Percentiles rank a stretch among this genome's conserved stretches.
phyloP scores from a whole-genome alignment of 371 early-diverging fungal species.

The Mortierella polycephala region DNA sequence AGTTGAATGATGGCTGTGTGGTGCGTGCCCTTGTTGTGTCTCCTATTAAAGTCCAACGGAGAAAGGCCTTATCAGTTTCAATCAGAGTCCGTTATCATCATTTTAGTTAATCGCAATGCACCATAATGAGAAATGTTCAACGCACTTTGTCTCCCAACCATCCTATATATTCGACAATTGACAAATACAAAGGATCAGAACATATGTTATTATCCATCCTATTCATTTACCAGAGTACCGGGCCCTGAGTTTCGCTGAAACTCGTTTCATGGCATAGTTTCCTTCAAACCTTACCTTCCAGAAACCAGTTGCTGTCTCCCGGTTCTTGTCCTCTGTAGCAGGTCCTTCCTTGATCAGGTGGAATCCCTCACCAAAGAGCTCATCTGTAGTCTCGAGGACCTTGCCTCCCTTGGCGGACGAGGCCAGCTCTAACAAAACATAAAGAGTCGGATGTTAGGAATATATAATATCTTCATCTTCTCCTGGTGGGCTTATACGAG shows the following conservation, averaged over 20 bases:
- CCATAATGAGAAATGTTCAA: neutral
- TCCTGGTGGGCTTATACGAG: neutral
- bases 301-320: conserved; percentile 45
- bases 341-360: conserved; percentile 78
- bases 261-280: neutral
- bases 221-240: neutral
- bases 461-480: neutral
- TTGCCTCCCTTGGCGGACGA: conserved; percentile 70
- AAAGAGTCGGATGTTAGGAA: neutral
- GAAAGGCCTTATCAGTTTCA: too few species aligned
- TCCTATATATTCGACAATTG: conserved; percentile 51
- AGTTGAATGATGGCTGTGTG: conserved; percentile 78
- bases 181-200: too few species aligned
- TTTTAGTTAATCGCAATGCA: too few species aligned
- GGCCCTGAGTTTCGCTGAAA: neutral
- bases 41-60: conserved; percentile 11
- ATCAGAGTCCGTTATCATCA: too few species aligned
- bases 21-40: conserved; percentile 49
- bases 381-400: conserved; percentile 80
- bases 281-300: conserved; percentile 36
- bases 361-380: conserved; percentile 83
- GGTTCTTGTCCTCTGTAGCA: conserved; percentile 62
- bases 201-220: neutral
- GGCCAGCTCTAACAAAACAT: conserved; percentile 68
- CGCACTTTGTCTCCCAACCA: conserved; percentile 82